Percentiles rank a stretch among this genome's conserved stretches.
phyloP scores from a whole-genome alignment of 768 basidiomycete genomes.

The Leccinum pellstonianum region DNA sequence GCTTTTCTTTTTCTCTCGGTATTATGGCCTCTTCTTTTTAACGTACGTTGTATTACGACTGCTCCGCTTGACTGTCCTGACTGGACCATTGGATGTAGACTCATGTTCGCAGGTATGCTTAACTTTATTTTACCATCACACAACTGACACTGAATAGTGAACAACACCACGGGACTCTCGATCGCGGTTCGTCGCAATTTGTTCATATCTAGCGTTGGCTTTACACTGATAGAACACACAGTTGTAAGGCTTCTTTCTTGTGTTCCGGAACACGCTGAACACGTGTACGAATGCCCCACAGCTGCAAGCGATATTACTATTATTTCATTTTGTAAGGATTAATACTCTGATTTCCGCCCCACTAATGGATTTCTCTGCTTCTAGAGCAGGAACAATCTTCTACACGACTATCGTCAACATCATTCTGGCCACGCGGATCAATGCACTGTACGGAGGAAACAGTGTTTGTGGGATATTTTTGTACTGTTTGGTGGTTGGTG shows the following conservation, averaged over 20 bases:
- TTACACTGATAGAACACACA: slow-evolving; percentile 1
- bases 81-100: slow-evolving; percentile 1
- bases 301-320: slow-evolving; percentile 25
- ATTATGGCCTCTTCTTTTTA: slow-evolving; percentile 26
- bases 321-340: slow-evolving; percentile 21
- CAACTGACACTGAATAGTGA: slow-evolving; percentile 12
- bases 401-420: slow-evolving; percentile 22
- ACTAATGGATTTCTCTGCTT: not conserved
- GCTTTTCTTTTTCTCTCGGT: slow-evolving; percentile 25
- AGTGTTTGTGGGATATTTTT: slow-evolving; percentile 5
- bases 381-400: slow-evolving; percentile 21
- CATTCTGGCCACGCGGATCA: slow-evolving; percentile 20
- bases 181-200: slow-evolving; percentile 10
- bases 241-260: slow-evolving; percentile 17
- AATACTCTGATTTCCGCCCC: too few relatives aligned
- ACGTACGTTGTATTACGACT: slow-evolving; percentile 5
- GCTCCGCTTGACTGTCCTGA: not conserved
- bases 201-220: not conserved
- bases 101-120: slow-evolving; percentile 17
- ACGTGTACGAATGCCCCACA: not conserved
- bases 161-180: slow-evolving; percentile 22
- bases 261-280: not conserved
- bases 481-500: slow-evolving; percentile 18
- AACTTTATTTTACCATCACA: not conserved
- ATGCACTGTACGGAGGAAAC: slow-evolving; percentile 14